Evolutionary conservation across 305 asterid species (phyloP), one percentile per base, ranked within the genome.

Genomic region (Stenogyne calaminthoides): DNA sequence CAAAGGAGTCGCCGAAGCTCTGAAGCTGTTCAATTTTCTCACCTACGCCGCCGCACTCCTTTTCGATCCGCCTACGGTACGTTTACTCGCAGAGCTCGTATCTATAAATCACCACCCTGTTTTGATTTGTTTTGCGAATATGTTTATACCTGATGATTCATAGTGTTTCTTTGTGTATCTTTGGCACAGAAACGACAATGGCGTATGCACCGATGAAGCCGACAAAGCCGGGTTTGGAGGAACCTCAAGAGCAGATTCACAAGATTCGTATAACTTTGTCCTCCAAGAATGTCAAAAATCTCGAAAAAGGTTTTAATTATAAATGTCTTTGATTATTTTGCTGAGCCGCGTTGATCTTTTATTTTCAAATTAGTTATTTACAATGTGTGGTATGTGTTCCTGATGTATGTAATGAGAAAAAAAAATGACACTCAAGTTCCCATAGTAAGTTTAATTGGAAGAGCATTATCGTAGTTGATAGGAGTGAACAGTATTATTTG

Each of bases 261-360:
- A 88, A 86, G 84, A 90, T 90, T 72, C 87, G 95, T 14, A 91
- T 87, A 86, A 91, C 97, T 10, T 85, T 91, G 5, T 88, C 97
- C 60, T 88, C 97, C 42, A 91, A 88, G 62, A 83, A 88, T 70
- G 93, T 91, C 1, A 87, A 88, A 73, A 91, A 88, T 57, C 91
- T 91, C 52, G 97, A 91, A 76, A 91, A 91, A 77, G 96, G 96
- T 80, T 6, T 20, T 0, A 10, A 18, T 7, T 34, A 46, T 46
- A 36, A n/a, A 34, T n/a, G 11, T 12, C n/a, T 7, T 0, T 42
- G 2, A 9, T 3, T 59, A 5, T 47, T 42, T 2, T 8, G n/a
- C 61, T 5, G 36, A 7, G 16, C 5, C 16, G 9, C 14, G 2
- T 29, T 64, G 20, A 16, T 47, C 25, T 25, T 9, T 9, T 52